Evolutionary conservation across 306 rosid genomes (phyloP), one percentile per base, ranked within the genome.

Genomic region (Cucurbita maxima): DNA sequence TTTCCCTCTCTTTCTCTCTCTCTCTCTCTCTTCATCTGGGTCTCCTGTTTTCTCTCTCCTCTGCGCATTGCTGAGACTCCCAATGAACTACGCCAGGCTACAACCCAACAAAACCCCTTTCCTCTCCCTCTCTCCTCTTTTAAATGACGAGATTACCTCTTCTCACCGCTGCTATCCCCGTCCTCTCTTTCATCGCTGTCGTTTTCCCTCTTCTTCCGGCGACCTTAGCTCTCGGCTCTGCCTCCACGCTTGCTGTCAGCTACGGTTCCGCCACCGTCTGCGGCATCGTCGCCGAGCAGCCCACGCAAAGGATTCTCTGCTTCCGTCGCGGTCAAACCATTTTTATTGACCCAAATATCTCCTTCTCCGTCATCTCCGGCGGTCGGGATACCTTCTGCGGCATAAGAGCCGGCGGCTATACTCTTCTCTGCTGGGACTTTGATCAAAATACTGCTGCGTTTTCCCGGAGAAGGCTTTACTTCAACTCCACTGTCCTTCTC

Each of bases 381-480:
- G 98, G 98, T 40, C 81, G 67, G 43, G 58, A 57, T 80, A 58
- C 51, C 79, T 81, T 93, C 71, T 90, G 97, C 40, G 98, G 92
- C 72, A 72, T 93, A 16, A 85, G 97, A 67, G 38, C 85, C 73
- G 90, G 89, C 11, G 88, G 89, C 55, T 62, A 75, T 70, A 47
- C 74, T 48, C 63, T 93, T 19, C 75, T 66, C 63, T 88, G 93
- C 73, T 93, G 96, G 97, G 79, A 84, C 73, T 75, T 76, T 6
- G 55, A 79, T 36, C 15, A 75, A 0, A 25, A 43, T 56, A 75
- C 74, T 20, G 20, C 73, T 14, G 68, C 64, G 44, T 87, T 85
- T 71, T 8, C 7, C 14, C 34, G 63, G 0, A 84, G 81, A 72
- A 78, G 97, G 25, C 52, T 93, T 40, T 93, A 84, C 76, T 61